Evolutionary conservation across 2,329 filamentous ascomycete genomes (phyloP).

Genomic region (Penicillium sclerotiorum): DNA sequence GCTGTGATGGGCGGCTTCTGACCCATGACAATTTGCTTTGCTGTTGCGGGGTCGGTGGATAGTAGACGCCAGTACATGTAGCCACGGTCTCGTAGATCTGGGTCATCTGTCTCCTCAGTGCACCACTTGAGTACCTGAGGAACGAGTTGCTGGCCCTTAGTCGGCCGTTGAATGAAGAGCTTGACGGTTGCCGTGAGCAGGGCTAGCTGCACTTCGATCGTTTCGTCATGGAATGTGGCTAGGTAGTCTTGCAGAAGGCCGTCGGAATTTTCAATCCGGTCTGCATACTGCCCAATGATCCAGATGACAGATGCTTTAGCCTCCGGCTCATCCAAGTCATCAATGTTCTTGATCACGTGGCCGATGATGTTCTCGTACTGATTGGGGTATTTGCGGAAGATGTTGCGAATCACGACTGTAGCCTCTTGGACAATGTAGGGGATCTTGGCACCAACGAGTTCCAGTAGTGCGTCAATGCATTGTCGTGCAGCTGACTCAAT

Average conservation of each 20-base stretch:
- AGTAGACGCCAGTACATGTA: slow-evolving; percentile 99
- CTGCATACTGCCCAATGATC: slow-evolving; percentile 98
- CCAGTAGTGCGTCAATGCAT: slow-evolving; percentile 90
- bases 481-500: slow-evolving; percentile 89
- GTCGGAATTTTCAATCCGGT: slow-evolving; percentile 95
- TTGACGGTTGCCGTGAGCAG: slow-evolving; percentile 96
- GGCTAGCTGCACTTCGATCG: slow-evolving; percentile 92
- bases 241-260: slow-evolving; percentile 92
- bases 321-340: slow-evolving; percentile 94
- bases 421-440: slow-evolving; percentile 99
- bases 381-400: slow-evolving; percentile 98
- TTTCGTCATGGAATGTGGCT: slow-evolving; percentile 90
- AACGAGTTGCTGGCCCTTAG: slow-evolving; percentile 89
- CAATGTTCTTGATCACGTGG: slow-evolving; percentile 91
- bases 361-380: slow-evolving; percentile 98
- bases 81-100: slow-evolving; percentile 89
- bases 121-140: slow-evolving; percentile 97
- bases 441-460: slow-evolving; percentile 95
- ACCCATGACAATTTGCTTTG: slow-evolving; percentile 91
- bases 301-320: slow-evolving; percentile 99
- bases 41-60: slow-evolving; percentile 84
- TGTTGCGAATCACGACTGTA: slow-evolving; percentile 97
- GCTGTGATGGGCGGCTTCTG: slow-evolving; percentile 96
- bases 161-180: slow-evolving; percentile 94
- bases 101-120: slow-evolving; percentile 98